These are phyloP conservation scores for Rubia occidens DNA, from an alignment of 305 asterid genomes.

Conservation along the genomic window DNA sequence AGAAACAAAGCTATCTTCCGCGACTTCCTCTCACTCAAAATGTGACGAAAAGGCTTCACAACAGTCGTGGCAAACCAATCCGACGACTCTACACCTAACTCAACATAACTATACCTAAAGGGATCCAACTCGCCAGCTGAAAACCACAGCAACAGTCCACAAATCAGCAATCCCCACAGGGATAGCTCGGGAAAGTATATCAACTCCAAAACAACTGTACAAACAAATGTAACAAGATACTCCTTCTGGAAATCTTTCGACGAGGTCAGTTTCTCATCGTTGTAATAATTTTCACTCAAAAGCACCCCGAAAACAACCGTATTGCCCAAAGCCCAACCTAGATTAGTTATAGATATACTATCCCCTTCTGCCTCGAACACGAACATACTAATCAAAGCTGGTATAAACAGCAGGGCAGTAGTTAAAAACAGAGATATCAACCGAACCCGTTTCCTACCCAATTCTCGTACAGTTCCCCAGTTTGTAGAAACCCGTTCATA, in stretches of 20 bases:
- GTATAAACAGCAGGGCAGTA: conserved; percentile 51
- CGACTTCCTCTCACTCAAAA: conserved; percentile 77
- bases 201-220: conserved; percentile 71
- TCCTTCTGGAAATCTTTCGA: conserved; percentile 61
- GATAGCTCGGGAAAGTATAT: conserved; percentile 79
- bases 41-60: conserved; percentile 74
- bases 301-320: conserved; percentile 87
- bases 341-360: conserved; percentile 43
- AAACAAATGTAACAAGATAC: conserved; percentile 61
- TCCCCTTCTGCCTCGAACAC: conserved; percentile 79
- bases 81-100: conserved; percentile 56
- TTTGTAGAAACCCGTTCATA: conserved; percentile 54
- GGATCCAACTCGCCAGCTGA: conserved; percentile 63
- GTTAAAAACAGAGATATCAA: conserved; percentile 64
- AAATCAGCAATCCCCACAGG: conserved; percentile 77
- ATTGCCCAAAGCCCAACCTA: conserved; percentile 81
- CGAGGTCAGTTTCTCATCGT: conserved; percentile 43
- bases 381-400: conserved; percentile 73
- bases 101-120: conserved; percentile 36
- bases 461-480: conserved; percentile 51
- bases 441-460: conserved; percentile 58
- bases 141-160: conserved; percentile 70
- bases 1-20: conserved; percentile 79
- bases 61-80: conserved; percentile 37
- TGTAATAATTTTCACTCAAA: conserved; percentile 64